Conservation (phyloP, 2,329 filamentous ascomycete genomes). For the Penicillium verrucosum region DNA sequence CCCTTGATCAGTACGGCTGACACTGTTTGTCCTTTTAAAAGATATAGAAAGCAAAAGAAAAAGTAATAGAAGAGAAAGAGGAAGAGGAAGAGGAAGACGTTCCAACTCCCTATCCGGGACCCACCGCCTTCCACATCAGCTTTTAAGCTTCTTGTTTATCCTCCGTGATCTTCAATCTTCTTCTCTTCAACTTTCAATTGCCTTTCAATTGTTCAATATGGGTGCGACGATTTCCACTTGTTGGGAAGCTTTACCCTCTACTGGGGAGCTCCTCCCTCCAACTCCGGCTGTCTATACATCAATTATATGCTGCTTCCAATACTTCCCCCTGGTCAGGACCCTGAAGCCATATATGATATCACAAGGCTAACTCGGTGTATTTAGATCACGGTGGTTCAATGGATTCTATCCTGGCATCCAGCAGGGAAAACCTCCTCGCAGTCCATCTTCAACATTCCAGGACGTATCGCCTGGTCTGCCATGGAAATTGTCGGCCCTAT, state of each 20-base stretch:
- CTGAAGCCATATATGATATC: background rate
- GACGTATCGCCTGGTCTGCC: slow-evolving; percentile 77
- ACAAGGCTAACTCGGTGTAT: slow-evolving; percentile 14
- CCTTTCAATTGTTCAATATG: slow-evolving; percentile 16
- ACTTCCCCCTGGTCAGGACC: slow-evolving; percentile 42
- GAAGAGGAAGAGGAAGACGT: background rate
- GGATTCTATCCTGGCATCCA: slow-evolving; percentile 74
- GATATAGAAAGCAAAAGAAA: background rate
- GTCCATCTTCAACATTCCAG: slow-evolving; percentile 79
- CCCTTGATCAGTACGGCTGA: background rate
- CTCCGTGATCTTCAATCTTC: background rate
- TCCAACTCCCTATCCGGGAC: background rate
- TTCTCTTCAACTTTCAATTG: background rate
- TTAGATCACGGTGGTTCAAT: slow-evolving; percentile 71
- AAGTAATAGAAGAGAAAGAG: background rate
- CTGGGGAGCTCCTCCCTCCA: slow-evolving; percentile 36
- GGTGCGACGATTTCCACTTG: slow-evolving; percentile 22
- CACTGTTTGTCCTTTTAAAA: background rate
- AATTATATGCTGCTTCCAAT: slow-evolving; percentile 40
- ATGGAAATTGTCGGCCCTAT: slow-evolving; percentile 83
- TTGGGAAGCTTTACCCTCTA: slow-evolving; percentile 25
- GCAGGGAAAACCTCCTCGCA: slow-evolving; percentile 83
- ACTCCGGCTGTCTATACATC: slow-evolving; percentile 40
- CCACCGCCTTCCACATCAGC: slow-evolving; percentile 9
- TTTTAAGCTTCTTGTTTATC: slow-evolving; percentile 1